Conservation (phyloP, 192 early-diverging fungal genomes). For the Hyaloraphidium curvatum region DNA sequence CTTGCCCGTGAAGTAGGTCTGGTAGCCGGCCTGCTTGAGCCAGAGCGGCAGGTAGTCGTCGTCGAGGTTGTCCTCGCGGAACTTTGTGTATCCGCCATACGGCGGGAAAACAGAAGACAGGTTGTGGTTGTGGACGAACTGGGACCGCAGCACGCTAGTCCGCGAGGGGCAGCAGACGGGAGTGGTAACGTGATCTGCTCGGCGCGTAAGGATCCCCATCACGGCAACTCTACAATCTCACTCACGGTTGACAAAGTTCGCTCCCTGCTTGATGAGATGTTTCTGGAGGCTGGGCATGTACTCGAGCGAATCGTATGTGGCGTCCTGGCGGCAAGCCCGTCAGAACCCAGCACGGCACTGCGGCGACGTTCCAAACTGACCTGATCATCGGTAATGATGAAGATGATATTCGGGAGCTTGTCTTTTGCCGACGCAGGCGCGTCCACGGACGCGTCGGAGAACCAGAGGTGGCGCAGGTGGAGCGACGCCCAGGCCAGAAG, state of each 20-base stretch:
- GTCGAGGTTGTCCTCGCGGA: conserved; percentile 16
- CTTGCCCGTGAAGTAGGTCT: conserved; percentile 45
- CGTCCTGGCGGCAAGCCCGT: conserved; percentile 12
- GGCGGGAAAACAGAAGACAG: conserved; percentile 6
- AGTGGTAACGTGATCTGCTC: conserved; percentile 39
- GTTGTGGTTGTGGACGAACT: conserved; percentile 27
- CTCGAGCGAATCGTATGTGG: conserved; percentile 25
- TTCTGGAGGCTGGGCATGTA: conserved; percentile 43
- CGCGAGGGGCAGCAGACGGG: conserved; percentile 44
- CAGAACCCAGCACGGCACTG: background rate
- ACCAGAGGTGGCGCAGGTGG: no score
- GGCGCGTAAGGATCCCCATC: no score
- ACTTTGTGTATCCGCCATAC: conserved; percentile 22
- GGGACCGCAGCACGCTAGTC: conserved; percentile 30
- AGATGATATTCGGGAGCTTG: conserved; percentile 35
- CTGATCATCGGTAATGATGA: conserved; percentile 50
- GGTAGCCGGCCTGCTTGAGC: conserved; percentile 37
- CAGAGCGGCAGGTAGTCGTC: conserved; percentile 28
- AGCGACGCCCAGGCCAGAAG: no score
- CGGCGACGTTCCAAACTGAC: background rate
- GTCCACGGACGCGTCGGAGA: no score
- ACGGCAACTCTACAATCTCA: no score
- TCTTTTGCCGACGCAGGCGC: no score
- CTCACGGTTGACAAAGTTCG: conserved; percentile 33
- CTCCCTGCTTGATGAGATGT: conserved; percentile 32